phyloP scores from a whole-genome alignment of 345 rosid species.

The Salix brachista region DNA sequence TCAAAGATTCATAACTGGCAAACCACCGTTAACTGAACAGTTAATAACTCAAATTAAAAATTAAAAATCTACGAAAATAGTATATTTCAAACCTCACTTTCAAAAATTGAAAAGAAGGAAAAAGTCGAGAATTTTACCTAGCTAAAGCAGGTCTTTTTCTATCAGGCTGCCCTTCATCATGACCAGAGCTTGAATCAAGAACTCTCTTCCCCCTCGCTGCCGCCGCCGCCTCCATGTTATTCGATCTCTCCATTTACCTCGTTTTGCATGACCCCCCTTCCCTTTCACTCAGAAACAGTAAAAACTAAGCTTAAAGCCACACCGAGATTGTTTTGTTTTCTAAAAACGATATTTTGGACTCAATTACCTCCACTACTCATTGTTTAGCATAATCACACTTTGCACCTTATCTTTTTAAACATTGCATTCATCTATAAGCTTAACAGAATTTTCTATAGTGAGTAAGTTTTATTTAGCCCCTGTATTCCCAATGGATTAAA shows the following conservation, averaged over 20 bases:
- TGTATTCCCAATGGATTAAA: not conserved
- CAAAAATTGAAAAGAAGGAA: no score
- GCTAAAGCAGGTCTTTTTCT: constrained; percentile 34
- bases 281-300: not conserved
- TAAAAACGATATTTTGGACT: not conserved
- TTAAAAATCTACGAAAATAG: not conserved
- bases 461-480: not conserved
- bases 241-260: constrained; percentile 20
- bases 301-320: not conserved
- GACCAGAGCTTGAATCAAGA: constrained; percentile 17
- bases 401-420: not conserved
- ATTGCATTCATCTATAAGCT: not conserved
- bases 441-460: not conserved
- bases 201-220: constrained; percentile 20
- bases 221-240: not conserved
- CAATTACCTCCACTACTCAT: not conserved
- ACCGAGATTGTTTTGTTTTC: not conserved
- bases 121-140: constrained; percentile 8
- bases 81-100: not conserved
- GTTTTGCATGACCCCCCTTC: not conserved
- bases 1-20: not conserved
- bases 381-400: not conserved
- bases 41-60: not conserved
- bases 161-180: constrained; percentile 28
- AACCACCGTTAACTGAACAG: not conserved